phyloP scores from a whole-genome alignment of 768 basidiomycete genomes.

The Lentinula sp. region DNA sequence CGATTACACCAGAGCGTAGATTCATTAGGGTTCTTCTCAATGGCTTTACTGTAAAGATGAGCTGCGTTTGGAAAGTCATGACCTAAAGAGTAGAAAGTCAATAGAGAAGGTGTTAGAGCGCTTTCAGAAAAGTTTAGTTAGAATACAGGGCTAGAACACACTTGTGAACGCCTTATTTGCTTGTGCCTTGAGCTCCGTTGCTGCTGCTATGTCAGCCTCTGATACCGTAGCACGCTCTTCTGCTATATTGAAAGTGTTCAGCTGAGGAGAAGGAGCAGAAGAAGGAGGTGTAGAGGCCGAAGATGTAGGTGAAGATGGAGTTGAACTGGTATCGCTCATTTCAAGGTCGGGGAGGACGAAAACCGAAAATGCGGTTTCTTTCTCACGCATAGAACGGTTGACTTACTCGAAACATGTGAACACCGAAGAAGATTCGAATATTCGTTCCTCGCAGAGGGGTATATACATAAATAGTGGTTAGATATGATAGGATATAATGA shows the following conservation, averaged over 20 bases:
- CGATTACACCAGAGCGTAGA: conserved; percentile 93
- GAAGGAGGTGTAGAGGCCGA: conserved; percentile 47
- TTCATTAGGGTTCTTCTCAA: conserved; percentile 84
- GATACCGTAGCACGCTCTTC: conserved; percentile 41
- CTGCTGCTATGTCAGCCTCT: conserved; percentile 63
- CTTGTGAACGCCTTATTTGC: conserved; percentile 87
- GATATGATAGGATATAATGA: background rate
- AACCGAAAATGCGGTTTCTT: background rate
- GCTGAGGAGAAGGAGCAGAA: conserved; percentile 53
- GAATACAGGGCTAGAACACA: conserved; percentile 20
- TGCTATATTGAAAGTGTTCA: conserved; percentile 42
- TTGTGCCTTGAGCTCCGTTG: conserved; percentile 67
- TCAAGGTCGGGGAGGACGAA: background rate
- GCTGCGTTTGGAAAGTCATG: conserved; percentile 78
- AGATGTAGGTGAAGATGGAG: conserved; percentile 32
- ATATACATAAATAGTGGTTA: background rate
- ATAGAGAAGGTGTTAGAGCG: background rate
- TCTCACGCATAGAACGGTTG: background rate
- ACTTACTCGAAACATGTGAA: too few species aligned
- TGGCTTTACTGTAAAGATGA: conserved; percentile 75
- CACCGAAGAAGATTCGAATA: too few species aligned
- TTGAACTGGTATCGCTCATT: conserved; percentile 16
- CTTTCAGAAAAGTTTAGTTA: background rate
- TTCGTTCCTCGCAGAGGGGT: background rate
- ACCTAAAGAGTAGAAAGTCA: conserved; percentile 21